Conservation (phyloP, 306 rosid genomes). For the Prunus campanulata region DNA sequence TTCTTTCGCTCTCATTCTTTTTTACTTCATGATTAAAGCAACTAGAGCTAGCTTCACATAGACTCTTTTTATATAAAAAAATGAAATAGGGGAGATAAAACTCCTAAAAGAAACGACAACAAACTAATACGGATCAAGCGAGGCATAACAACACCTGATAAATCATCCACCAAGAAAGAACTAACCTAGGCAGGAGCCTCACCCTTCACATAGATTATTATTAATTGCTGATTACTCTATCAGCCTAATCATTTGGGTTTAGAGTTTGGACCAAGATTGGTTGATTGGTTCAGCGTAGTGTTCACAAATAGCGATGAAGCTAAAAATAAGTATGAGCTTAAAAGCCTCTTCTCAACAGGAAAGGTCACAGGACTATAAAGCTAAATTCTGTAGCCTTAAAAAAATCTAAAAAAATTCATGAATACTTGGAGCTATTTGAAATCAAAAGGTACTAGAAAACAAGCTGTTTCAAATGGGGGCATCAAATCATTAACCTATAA, state of each 20-base stretch:
- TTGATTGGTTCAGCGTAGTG: neutral
- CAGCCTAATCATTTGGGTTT: neutral
- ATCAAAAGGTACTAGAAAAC: too few relatives aligned
- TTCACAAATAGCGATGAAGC: neutral
- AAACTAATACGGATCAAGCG: too few relatives aligned
- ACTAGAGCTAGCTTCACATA: too few relatives aligned
- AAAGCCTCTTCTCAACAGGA: neutral
- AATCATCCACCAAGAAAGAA: rapidly evolving
- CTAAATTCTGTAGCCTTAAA: too few relatives aligned
- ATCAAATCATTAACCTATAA: neutral
- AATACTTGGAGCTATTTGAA: too few relatives aligned
- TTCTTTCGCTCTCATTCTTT: neutral
- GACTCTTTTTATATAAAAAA: too few relatives aligned
- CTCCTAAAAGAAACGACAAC: rapidly evolving
- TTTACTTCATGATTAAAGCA: neutral
- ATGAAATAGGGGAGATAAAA: too few relatives aligned
- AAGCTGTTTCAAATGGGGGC: neutral
- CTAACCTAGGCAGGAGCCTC: too few relatives aligned
- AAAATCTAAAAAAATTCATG: too few relatives aligned
- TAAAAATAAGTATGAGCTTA: too few relatives aligned
- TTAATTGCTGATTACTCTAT: neutral
- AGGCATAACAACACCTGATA: too few relatives aligned
- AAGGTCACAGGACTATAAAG: neutral
- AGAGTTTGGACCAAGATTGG: neutral
- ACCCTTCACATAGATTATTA: neutral